phyloP scores from a whole-genome alignment of 805 yeast genomes.

The Blastobotrys peoriensis region DNA sequence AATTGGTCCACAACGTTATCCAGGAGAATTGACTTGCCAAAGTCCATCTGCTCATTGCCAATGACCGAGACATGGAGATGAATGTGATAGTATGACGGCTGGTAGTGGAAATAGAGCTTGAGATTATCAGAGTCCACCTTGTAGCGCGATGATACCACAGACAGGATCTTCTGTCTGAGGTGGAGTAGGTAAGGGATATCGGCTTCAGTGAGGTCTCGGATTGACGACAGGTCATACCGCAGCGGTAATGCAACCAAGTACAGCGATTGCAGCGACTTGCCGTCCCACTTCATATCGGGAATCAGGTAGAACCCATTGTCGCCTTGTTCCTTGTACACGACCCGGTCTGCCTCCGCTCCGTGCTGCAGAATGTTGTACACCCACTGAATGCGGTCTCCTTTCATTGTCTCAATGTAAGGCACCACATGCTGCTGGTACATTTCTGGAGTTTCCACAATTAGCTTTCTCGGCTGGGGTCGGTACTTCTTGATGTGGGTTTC shows the following conservation, averaged over 20 bases:
- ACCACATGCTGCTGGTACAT: constrained; percentile 53
- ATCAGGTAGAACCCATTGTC: constrained; percentile 61
- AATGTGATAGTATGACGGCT: constrained; percentile 93
- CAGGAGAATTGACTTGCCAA: constrained; percentile 75
- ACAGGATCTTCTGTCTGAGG: constrained; percentile 41
- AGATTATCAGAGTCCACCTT: constrained; percentile 50
- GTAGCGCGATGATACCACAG: constrained; percentile 44
- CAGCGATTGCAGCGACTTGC: constrained; percentile 56
- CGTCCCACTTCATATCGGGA: constrained; percentile 98
- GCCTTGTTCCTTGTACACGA: constrained; percentile 61
- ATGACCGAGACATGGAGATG: constrained; percentile 86
- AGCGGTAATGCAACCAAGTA: constrained; percentile 74
- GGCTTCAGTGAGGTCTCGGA: constrained; percentile 61
- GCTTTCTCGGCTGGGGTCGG: constrained; percentile 50
- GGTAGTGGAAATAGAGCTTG: constrained; percentile 79
- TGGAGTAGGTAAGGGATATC: constrained; percentile 56
- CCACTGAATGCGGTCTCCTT: constrained; percentile 80
- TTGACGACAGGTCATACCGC: constrained; percentile 58
- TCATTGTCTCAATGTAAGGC: constrained; percentile 74
- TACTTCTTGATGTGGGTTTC: constrained; percentile 75
- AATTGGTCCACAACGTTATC: constrained; percentile 78
- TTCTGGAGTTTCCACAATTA: constrained; percentile 77
- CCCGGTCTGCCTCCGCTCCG: constrained; percentile 79
- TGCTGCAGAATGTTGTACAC: constrained; percentile 75
- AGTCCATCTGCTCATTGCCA: constrained; percentile 60